Evolutionary conservation across 2,329 filamentous ascomycete species (phyloP).

Genomic region (Pseudogymnoascus sp.): DNA sequence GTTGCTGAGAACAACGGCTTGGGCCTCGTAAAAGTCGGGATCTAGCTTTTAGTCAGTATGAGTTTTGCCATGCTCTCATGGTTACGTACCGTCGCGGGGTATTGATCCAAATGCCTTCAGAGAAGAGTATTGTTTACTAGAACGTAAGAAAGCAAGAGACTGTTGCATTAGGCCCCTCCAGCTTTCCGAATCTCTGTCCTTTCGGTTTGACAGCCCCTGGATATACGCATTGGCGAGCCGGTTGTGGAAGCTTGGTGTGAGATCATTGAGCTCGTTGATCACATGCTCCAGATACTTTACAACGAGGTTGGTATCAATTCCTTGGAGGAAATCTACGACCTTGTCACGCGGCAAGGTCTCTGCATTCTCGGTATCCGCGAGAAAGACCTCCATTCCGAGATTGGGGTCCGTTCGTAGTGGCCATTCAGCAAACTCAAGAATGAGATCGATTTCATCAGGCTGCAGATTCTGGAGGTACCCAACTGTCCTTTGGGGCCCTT

Average conservation of each 20-base stretch:
- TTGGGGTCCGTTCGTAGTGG: constrained; percentile 64
- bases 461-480: constrained; percentile 84
- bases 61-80: not conserved
- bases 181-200: constrained; percentile 36
- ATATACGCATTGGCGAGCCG: constrained; percentile 68
- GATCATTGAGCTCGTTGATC: constrained; percentile 76
- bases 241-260: constrained; percentile 81
- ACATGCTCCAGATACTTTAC: constrained; percentile 84
- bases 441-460: constrained; percentile 79
- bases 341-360: constrained; percentile 74
- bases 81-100: constrained; percentile 63
- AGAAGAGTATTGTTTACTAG: constrained; percentile 73
- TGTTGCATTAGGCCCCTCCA: constrained; percentile 55
- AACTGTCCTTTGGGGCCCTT: constrained; percentile 76
- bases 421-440: constrained; percentile 89
- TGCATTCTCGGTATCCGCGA: constrained; percentile 89
- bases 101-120: constrained; percentile 69
- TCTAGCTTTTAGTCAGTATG: constrained; percentile 43
- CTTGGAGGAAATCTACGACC: constrained; percentile 66
- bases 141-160: constrained; percentile 66
- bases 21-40: constrained; percentile 76
- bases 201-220: constrained; percentile 33
- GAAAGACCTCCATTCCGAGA: constrained; percentile 84
- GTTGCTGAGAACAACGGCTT: constrained; percentile 84
- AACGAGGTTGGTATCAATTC: constrained; percentile 63